Base-by-base conservation (phyloP, 2,329 filamentous ascomycete species). In the Ascochyta lentis region DNA sequence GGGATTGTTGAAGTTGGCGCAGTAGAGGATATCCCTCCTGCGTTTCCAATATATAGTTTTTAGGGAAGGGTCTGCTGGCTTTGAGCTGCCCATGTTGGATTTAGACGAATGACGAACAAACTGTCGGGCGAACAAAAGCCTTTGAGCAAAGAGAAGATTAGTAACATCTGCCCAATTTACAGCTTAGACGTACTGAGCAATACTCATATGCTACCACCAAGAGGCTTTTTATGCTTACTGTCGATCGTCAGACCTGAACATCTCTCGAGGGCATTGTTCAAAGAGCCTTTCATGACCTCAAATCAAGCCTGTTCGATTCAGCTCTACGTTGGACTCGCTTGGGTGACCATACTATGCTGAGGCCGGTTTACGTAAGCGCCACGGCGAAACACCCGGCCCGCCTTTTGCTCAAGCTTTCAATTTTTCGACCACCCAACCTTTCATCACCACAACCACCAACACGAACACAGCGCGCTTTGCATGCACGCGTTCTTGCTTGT, bases 1-100 rank as follows among this genome's bases (percentile, higher is more conserved):
- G 80, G 89, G 87, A 0, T 80, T 91, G 66, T 73, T 87, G 71
- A 78, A 72, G 62, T 13, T 50, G 26, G 16, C 49, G 54, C 45
- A 56, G 52, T 58, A 58, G 37, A 51, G 37, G 35, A 19, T 26
- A 15, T 23, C 4, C 31, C 27, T 33, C 37, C 27, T 33, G 41
- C 27, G 1, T 15, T n/a, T 42, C n/a, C 12, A 29, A 16, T n/a
- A 24, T 19, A 16, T 15, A 15, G 26, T 23, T 9, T 33, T 4
- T 15, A 23, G 27, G 2, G n/a, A 15, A 22, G 19, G 22, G 13
- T 24, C 27, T 44, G 16, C n/a, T 24, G 42, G 43, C 12, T 33
- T 27, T 15, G 31, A 15, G 10, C 29, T 39, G 33, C 24, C 24
- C 19, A 19, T 27, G 33, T 33, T 31, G 26, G n/a, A 31, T 13